Base-by-base conservation (phyloP, 257 asterid species). In the Anisodus tanguticus region DNA sequence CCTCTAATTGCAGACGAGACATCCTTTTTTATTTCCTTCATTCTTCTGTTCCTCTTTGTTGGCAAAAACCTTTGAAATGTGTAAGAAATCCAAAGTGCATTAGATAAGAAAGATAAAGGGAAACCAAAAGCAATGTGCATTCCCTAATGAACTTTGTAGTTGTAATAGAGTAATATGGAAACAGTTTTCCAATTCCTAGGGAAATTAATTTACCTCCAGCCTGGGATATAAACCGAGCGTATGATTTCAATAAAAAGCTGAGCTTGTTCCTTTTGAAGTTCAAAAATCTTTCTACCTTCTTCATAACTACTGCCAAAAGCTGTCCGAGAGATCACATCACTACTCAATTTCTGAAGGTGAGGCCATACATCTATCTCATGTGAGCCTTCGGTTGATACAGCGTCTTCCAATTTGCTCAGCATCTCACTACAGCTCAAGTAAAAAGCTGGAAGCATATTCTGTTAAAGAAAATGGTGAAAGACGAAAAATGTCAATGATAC, bases 371-470 rank as follows among this genome's bases (percentile, higher is more conserved):
- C 80, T 74, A 74, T 74, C 22, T 74, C 60, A 8, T 49, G 45
- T 74, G 80, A 0, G 17, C 80, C 57, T 39, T 74, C 45, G 11
- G 49, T 22, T 26, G 62, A 26, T 49, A 12, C 80, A 74, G 6
- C 1, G 12, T 6, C 22, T 10, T 74, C 80, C 80, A 60, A 74
- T 22, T 74, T 49, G 2, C 8, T 74, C 85, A 91, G 9, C 84
- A 88, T 86, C 58, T 91, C 92, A 4, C 45, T 80, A 4, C 86
- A 84, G 60, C 93, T 86, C 88, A 84, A 81, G n/a, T 19, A 39
- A 59, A 91, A 88, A 2, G 91, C 91, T 8, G 94, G 91, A 26
- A 89, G 35, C 94, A 88, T 91, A 47, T 81, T 87, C 94, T 91
- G 66, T 5, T 47, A 45, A 9, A 2, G 39, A 43, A 45, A 71